phyloP scores from a whole-genome alignment of 2,329 filamentous ascomycete genomes.

The Ophiostoma novo-ulmi region DNA sequence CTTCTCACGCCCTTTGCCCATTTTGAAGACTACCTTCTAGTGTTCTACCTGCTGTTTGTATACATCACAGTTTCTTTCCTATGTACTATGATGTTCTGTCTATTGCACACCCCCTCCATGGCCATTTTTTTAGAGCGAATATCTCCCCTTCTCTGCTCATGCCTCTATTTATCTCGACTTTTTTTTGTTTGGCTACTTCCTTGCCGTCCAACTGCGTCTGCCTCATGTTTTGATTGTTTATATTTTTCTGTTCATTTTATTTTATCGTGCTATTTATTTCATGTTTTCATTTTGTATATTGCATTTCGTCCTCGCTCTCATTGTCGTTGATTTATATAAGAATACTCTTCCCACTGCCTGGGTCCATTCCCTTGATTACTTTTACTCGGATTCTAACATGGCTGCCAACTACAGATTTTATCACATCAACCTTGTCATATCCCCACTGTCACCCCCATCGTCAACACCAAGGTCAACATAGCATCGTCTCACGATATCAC shows the following conservation, averaged over 20 bases:
- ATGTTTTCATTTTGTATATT: not conserved
- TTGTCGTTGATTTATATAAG: slow-evolving; percentile 8
- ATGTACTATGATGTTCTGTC: not conserved
- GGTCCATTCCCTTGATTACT: not conserved
- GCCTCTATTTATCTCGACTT: not conserved
- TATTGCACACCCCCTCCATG: not conserved
- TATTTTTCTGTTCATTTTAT: not conserved
- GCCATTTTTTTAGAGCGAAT: not conserved
- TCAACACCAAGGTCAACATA: not conserved
- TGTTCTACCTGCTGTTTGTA: not conserved
- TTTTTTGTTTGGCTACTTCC: not conserved
- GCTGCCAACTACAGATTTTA: not conserved
- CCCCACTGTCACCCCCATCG: not conserved
- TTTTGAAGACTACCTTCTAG: not conserved
- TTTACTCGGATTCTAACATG: not conserved
- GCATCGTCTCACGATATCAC: not conserved
- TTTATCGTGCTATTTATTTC: not conserved
- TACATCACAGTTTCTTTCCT: not conserved
- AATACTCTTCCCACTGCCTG: not conserved
- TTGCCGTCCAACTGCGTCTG: not conserved
- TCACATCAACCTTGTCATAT: not conserved
- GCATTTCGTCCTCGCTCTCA: not conserved
- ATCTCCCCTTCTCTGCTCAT: not conserved
- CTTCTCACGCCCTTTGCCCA: not conserved
- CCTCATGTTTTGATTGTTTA: not conserved